These are phyloP conservation scores for Golubevia sp. DNA, from an alignment of 1,284 basidiomycete species.

Conservation along the genomic window DNA sequence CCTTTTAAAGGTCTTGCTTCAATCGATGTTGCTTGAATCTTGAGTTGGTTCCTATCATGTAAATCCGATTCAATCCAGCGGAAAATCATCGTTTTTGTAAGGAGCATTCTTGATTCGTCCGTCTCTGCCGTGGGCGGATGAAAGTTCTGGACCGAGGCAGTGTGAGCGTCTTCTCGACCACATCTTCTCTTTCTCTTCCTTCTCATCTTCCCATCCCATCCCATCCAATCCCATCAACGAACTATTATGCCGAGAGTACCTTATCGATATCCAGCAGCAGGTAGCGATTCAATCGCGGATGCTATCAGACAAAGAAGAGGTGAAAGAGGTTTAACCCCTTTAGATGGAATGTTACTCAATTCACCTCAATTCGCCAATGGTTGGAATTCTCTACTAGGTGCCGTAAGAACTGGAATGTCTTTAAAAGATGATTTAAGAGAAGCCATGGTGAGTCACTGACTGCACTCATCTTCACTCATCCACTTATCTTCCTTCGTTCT, in stretches of 20 bases:
- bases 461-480: background rate
- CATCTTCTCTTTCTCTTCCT: too few relatives aligned
- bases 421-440: slow-evolving; percentile 63
- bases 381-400: slow-evolving; percentile 64
- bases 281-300: slow-evolving; percentile 60
- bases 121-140: too few relatives aligned
- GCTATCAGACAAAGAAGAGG: slow-evolving; percentile 63
- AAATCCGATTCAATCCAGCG: too few relatives aligned
- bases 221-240: background rate
- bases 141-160: too few relatives aligned
- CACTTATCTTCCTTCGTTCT: background rate
- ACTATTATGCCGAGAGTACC: slow-evolving; percentile 57
- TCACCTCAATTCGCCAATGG: slow-evolving; percentile 56
- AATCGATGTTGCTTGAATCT: too few relatives aligned
- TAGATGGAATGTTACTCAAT: slow-evolving; percentile 63
- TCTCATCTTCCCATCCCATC: background rate
- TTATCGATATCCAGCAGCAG: slow-evolving; percentile 56
- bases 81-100: too few relatives aligned
- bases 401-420: slow-evolving; percentile 61
- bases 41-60: too few relatives aligned
- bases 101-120: too few relatives aligned
- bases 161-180: too few relatives aligned
- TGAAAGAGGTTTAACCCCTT: slow-evolving; percentile 62
- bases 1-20: too few relatives aligned
- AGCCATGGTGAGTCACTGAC: slow-evolving; percentile 56